Conservation (phyloP, 2,329 filamentous ascomycete species). For the Zelopaecilomyces penicillatus region DNA sequence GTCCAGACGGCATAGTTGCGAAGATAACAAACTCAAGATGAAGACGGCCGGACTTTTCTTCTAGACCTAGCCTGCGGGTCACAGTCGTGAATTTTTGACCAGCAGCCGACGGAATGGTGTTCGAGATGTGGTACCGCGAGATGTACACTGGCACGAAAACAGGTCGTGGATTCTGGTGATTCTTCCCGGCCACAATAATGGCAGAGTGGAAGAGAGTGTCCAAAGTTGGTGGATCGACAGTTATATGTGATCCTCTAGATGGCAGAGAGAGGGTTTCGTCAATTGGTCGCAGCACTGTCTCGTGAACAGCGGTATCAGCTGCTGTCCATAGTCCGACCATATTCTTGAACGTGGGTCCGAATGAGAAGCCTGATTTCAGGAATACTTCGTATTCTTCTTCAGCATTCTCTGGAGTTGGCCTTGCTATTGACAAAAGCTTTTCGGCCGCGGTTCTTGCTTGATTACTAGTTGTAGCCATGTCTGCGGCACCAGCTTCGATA, state of each 20-base stretch:
- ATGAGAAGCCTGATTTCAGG: conserved; percentile 12
- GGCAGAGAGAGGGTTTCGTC: background rate
- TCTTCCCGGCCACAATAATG: background rate
- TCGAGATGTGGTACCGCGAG: background rate
- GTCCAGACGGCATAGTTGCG: background rate
- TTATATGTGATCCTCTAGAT: conserved; percentile 12
- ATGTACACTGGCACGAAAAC: background rate
- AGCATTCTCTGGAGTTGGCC: background rate
- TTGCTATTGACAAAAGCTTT: conserved; percentile 1
- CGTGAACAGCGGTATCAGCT: conserved; percentile 14
- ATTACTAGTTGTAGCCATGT: conserved; percentile 11
- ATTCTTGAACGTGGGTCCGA: conserved; percentile 18
- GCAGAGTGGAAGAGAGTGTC: background rate
- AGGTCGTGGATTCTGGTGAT: background rate
- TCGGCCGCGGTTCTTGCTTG: conserved; percentile 10
- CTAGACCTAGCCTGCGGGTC: background rate
- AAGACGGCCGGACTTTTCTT: background rate
- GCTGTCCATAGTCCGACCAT: conserved; percentile 15
- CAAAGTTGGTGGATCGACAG: conserved; percentile 1
- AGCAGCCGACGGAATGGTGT: background rate
- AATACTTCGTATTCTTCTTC: conserved; percentile 3
- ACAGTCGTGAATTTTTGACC: background rate
- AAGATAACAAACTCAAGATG: background rate
- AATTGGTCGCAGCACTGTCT: conserved; percentile 15
- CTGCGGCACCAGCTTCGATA: conserved; percentile 12